These are phyloP conservation scores for Ogataea populi-albae DNA, from an alignment of 805 yeast genomes.

Conservation along the genomic window DNA sequence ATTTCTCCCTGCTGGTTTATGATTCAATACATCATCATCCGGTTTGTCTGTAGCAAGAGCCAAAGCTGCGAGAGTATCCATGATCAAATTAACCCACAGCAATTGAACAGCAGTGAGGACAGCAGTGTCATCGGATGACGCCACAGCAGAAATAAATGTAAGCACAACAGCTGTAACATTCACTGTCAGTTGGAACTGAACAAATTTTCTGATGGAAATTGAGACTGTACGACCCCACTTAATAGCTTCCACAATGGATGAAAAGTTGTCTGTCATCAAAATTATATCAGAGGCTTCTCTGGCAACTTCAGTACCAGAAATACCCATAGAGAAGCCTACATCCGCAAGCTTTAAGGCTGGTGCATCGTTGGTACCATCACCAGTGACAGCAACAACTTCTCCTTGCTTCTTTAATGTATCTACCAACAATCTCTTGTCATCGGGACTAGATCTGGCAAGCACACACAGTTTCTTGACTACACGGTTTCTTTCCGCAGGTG, in stretches of 20 bases:
- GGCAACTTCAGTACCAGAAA: conserved; percentile 97
- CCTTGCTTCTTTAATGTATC: conserved; percentile 74
- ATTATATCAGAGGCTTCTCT: conserved; percentile 99
- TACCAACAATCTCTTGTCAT: conserved; percentile 86
- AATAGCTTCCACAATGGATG: conserved; percentile 93
- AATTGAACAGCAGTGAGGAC: conserved; percentile 97
- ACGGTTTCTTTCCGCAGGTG: conserved; percentile 50
- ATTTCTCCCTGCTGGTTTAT: conserved; percentile 80
- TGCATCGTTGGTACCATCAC: conserved; percentile 99
- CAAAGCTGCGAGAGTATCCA: conserved; percentile 97
- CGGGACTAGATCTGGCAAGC: conserved; percentile 93
- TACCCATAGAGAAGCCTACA: conserved; percentile 98
- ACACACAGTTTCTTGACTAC: conserved; percentile 78
- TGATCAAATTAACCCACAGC: conserved; percentile 94
- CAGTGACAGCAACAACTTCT: conserved; percentile 97
- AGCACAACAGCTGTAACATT: conserved; percentile 94
- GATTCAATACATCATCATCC: conserved; percentile 70
- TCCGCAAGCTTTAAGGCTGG: conserved; percentile 96
- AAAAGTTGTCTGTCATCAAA: conserved; percentile 91
- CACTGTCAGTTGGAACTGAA: conserved; percentile 95
- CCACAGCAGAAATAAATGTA: conserved; percentile 92
- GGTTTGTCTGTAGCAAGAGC: conserved; percentile 98
- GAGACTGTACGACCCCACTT: conserved; percentile 99
- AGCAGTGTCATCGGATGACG: conserved; percentile 71
- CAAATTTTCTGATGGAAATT: conserved; percentile 88